Base-by-base conservation (phyloP, 345 rosid species). In the Draba incana region DNA sequence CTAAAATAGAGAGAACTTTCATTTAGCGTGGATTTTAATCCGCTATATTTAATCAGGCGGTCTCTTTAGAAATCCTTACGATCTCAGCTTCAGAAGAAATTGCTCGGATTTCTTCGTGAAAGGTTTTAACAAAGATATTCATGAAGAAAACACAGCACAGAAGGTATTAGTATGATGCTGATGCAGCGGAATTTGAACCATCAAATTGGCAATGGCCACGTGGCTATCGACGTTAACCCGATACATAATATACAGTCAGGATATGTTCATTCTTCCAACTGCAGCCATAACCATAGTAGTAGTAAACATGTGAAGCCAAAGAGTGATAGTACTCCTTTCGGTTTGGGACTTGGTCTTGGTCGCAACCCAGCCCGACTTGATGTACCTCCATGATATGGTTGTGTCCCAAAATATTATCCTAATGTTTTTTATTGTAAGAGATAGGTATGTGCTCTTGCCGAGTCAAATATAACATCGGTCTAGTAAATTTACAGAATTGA, bases 41-140 rank as follows among this genome's bases (percentile, higher is more conserved):
- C n/a, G n/a, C n/a, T n/a, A n/a, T n/a, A n/a, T n/a, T n/a, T n/a
- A n/a, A n/a, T n/a, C 93, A 14, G 86, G 88, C n/a, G 98, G 99
- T 61, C 83, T 79, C 64, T 92, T 94, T 81, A 85, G 96, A 75
- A 94, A 94, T 70, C 96, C 99, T 2, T 94, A 86, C 37, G 99
- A 94, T 75, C 92, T 81, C 33, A 98, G 99, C 4, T 79, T 83
- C 72, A 76, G 37, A 75, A 86, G 78, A 82, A 94, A 94, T 75
- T 92, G 99, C 75, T 80, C 93, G 2, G 96, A 91, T 71, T 91
- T 94, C 89, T 67, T 94, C 78, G 71, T 94, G 71, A 81, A 76
- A n/a, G 98, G 99, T 33, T 87, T 85, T 77, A 91, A 91, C 24
- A 89, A 81, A 80, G 99, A 94, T 52, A 81, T 84, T 54, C 54